Percentiles rank a stretch among this genome's conserved stretches.
These are phyloP conservation scores for Filobasidium floriforme DNA, from an alignment of 768 basidiomycete genomes.

Conservation along the genomic window DNA sequence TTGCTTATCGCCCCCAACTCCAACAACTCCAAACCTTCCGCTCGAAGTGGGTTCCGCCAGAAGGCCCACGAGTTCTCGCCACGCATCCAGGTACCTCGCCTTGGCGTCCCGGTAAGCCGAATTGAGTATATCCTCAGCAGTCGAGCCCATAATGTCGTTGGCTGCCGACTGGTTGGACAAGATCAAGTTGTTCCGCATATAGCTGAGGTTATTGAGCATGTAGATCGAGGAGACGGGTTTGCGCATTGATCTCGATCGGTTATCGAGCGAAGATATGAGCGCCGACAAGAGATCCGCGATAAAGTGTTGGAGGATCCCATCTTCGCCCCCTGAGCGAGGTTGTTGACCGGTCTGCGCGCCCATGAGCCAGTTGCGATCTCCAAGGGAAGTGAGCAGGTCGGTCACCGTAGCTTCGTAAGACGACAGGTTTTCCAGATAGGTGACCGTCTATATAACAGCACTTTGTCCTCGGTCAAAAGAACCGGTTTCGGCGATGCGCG, in stretches of 20 bases:
- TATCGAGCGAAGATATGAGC: constrained; percentile 30
- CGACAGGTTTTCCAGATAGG: constrained; percentile 38
- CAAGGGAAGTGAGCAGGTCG: constrained; percentile 32
- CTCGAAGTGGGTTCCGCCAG: constrained; percentile 27
- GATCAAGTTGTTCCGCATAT: constrained; percentile 36
- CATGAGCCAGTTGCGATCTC: constrained; percentile 45
- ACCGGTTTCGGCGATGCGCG: background rate
- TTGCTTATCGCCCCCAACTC: constrained; percentile 27
- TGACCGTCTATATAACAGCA: constrained; percentile 22
- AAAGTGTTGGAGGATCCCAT: constrained; percentile 37
- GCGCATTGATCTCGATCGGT: constrained; percentile 29
- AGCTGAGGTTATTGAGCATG: constrained; percentile 41
- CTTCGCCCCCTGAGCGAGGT: constrained; percentile 28
- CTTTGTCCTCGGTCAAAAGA: background rate
- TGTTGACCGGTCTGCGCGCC: constrained; percentile 30
- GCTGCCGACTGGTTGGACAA: constrained; percentile 30
- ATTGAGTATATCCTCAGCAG: constrained; percentile 41
- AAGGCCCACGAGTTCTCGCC: constrained; percentile 24
- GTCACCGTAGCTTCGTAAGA: constrained; percentile 32
- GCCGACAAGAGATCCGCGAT: constrained; percentile 40
- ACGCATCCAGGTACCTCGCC: constrained; percentile 33
- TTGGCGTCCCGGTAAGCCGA: constrained; percentile 39
- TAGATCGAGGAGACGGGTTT: constrained; percentile 33
- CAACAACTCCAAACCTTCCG: constrained; percentile 26
- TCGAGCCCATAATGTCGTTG: constrained; percentile 39